Evolutionary conservation across 768 basidiomycete genomes (phyloP), one percentile per base, ranked within the genome.

Genomic region (Trametes sanguinea): DNA sequence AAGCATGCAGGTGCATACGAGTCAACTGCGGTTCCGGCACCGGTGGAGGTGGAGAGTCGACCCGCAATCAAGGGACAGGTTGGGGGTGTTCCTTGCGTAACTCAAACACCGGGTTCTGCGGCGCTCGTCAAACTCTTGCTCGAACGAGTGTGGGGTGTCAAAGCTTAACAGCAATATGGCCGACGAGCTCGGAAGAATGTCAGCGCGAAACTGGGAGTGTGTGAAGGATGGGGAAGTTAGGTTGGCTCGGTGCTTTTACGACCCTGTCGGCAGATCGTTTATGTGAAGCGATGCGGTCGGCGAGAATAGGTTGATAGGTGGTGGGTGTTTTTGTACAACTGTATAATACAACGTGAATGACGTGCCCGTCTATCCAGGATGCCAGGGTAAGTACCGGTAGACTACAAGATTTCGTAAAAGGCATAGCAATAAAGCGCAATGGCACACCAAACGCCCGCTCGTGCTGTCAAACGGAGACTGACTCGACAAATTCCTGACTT

Each of bases 101-200:
- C 76, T n/a, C 61, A 75, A 43, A 92, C 89, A 10, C 90, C 90
- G n/a, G 90, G 90, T 3, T 76, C 82, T 6, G 74, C 76, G 30
- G 71, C 59, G 0, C 75, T 92, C 45, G 66, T 89, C 13, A 67
- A 72, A 14, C 59, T 85, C 6, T 65, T 91, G 61, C 65, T 82
- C 11, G 63, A 78, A 55, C 80, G 89, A 57, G 77, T 91, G 16
- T 91, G 88, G 87, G 82, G 73, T 11, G 64, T 76, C 37, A 32
- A 17, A 29, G 58, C 44, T 22, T 53, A 61, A 33, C 51, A 32
- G n/a, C 35, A 48, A 44, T 51, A 43, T 29, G 51, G 29, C 62
- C 62, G 62, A 54, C 33, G 62, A 58, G 51, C 39, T 58, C 62
- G 62, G 62, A 54, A 39, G 40, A 6, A 29, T 27, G 42, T 40